phyloP scores from a whole-genome alignment of 2,329 filamentous ascomycete species.

The Colletotrichum viniferum region DNA sequence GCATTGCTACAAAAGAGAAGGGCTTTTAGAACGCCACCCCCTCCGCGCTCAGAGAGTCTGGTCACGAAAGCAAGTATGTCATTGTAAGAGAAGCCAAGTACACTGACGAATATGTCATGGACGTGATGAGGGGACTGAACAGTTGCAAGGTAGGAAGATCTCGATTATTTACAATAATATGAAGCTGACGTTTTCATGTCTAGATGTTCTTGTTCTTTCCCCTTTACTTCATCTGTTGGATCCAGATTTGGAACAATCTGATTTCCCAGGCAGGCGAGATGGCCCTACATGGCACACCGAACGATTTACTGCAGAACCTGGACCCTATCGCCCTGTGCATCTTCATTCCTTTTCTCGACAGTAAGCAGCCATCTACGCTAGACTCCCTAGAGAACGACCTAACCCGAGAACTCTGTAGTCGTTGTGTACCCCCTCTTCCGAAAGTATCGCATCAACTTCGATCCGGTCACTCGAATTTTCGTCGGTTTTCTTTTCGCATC shows the following conservation, averaged over 20 bases:
- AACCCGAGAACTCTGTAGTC: neutral
- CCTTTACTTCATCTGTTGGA: conserved; percentile 43
- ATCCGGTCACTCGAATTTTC: conserved; percentile 25
- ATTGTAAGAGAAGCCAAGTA: conserved; percentile 26
- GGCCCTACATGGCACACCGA: conserved; percentile 27
- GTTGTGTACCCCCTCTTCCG: conserved; percentile 25
- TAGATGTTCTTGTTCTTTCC: conserved; percentile 24
- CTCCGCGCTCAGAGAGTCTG: conserved; percentile 22
- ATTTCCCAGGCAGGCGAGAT: conserved; percentile 31
- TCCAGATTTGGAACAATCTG: conserved; percentile 37
- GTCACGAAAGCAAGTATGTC: conserved; percentile 23
- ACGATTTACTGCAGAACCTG: conserved; percentile 32
- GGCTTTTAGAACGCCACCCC: conserved; percentile 10
- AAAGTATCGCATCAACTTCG: conserved; percentile 24
- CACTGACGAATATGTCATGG: conserved; percentile 26
- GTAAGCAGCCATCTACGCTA: neutral
- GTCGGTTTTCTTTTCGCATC: conserved; percentile 27
- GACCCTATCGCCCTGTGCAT: conserved; percentile 30
- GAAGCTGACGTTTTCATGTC: neutral
- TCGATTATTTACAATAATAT: neutral
- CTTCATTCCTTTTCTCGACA: conserved; percentile 31
- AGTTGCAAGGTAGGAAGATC: conserved; percentile 26
- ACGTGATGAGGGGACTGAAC: conserved; percentile 25
- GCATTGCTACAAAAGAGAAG: conserved; percentile 25
- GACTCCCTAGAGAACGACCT: fast-evolving